phyloP scores from a whole-genome alignment of 371 early-diverging fungal species.

The Mucor racemosus region DNA sequence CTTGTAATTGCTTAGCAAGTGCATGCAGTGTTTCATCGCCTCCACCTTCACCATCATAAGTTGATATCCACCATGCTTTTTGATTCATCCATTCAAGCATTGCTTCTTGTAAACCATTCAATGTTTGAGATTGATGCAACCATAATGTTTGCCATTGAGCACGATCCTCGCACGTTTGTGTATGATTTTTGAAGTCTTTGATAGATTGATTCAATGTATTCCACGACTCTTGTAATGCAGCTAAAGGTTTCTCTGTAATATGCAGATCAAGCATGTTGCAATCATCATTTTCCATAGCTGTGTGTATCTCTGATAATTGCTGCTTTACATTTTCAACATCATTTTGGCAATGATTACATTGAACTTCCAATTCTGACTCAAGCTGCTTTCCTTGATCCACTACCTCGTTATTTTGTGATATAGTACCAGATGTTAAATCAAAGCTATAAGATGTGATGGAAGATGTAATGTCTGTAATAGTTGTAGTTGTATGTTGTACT shows the following conservation, averaged over 20 bases:
- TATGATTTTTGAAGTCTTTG: background rate
- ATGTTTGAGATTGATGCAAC: background rate
- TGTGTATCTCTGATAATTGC: background rate
- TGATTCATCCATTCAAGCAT: slow-evolving; percentile 32
- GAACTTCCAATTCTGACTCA: background rate
- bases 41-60: slow-evolving; percentile 10
- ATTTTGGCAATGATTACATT: background rate
- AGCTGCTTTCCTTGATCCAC: background rate
- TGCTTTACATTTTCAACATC: background rate
- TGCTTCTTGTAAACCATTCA: slow-evolving; percentile 19
- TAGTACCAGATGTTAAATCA: slow-evolving; percentile 1
- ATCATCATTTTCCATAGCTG: background rate
- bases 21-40: background rate
- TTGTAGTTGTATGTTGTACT: background rate
- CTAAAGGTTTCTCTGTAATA: background rate
- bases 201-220: background rate
- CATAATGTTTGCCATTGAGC: slow-evolving; percentile 27
- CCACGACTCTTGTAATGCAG: background rate
- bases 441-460: slow-evolving; percentile 6
- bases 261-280: background rate
- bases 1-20: background rate
- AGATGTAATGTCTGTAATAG: background rate
- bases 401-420: background rate
- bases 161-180: slow-evolving; percentile 15
- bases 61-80: slow-evolving; percentile 29